Evolutionary conservation across 2,329 filamentous ascomycete genomes (phyloP).

Genomic region (Colletotrichum graminicola): DNA sequence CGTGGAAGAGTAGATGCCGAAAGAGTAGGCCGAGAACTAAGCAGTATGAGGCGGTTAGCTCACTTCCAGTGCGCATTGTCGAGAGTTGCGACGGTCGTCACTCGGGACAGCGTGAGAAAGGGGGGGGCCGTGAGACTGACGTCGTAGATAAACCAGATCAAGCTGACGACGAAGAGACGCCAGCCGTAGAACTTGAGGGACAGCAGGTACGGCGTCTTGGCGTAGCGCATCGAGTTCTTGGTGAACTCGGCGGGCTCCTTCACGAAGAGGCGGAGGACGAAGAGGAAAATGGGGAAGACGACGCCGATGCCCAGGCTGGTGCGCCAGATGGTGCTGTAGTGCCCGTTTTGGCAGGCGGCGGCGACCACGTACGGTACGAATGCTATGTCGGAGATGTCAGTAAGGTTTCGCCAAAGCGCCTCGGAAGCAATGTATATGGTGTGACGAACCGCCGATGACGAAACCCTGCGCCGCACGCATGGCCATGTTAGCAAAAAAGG

Average conservation of each 20-base stretch:
- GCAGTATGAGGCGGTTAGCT: not conserved
- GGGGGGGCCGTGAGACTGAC: conserved; percentile 53
- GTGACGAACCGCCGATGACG: conserved; percentile 75
- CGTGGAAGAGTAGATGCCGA: conserved; percentile 84
- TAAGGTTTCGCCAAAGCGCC: too few species aligned
- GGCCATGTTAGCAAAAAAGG: not conserved
- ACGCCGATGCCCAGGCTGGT: conserved; percentile 82
- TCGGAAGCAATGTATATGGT: not conserved
- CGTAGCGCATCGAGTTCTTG: conserved; percentile 75
- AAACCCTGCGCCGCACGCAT: conserved; percentile 66
- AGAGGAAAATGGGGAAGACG: conserved; percentile 79
- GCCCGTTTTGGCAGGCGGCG: conserved; percentile 67
- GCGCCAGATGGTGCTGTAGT: conserved; percentile 84
- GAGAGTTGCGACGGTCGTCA: not conserved
- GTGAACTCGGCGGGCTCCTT: conserved; percentile 84
- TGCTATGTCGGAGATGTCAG: not conserved
- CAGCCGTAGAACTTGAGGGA: conserved; percentile 78
- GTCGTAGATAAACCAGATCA: conserved; percentile 90
- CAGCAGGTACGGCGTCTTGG: conserved; percentile 67
- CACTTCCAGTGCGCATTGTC: too few species aligned
- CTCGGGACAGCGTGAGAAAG: not conserved
- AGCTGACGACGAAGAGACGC: conserved; percentile 75
- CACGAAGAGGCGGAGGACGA: conserved; percentile 78
- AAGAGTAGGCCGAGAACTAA: conserved; percentile 83
- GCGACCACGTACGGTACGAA: conserved; percentile 60